Evolutionary conservation across 805 yeast genomes (phyloP).

Genomic region (Candida succiphila): DNA sequence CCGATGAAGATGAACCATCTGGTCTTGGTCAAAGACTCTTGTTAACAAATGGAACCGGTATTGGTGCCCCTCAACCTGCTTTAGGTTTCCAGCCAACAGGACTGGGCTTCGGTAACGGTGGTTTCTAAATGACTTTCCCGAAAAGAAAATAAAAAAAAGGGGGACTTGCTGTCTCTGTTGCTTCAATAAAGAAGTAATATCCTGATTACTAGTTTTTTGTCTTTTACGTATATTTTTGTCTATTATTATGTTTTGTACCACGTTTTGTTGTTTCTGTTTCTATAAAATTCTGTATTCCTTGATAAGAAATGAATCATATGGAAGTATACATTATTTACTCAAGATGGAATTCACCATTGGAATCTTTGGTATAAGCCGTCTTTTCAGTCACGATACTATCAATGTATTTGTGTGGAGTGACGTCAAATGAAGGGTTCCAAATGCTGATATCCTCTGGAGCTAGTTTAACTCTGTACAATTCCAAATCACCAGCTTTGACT

Average conservation of each 20-base stretch:
- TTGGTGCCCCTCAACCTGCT: conserved; percentile 27
- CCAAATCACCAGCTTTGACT: conserved; percentile 21
- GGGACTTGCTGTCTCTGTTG: background rate
- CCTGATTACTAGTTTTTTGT: conserved; percentile 4
- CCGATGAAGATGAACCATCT: conserved; percentile 34
- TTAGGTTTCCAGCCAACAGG: conserved; percentile 66
- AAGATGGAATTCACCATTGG: conserved; percentile 35
- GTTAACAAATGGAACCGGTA: conserved; percentile 55
- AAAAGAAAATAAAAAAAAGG: background rate
- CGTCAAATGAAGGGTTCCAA: conserved; percentile 97
- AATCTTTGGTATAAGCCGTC: conserved; percentile 41
- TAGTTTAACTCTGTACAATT: conserved; percentile 48
- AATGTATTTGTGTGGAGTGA: conserved; percentile 74
- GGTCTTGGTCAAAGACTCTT: conserved; percentile 58
- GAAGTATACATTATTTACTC: background rate
- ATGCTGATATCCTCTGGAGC: conserved; percentile 82
- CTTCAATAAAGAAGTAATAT: too few species aligned
- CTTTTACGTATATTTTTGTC: background rate
- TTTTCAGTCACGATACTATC: conserved; percentile 89
- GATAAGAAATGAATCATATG: background rate
- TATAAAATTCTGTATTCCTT: background rate
- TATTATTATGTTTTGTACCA: conserved; percentile 1
- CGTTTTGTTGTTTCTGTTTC: conserved; percentile 4
- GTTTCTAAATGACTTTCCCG: conserved; percentile 16
- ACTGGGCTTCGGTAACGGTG: conserved; percentile 54